Conservation (phyloP, 192 early-diverging fungal species). For the Backusella circina region DNA sequence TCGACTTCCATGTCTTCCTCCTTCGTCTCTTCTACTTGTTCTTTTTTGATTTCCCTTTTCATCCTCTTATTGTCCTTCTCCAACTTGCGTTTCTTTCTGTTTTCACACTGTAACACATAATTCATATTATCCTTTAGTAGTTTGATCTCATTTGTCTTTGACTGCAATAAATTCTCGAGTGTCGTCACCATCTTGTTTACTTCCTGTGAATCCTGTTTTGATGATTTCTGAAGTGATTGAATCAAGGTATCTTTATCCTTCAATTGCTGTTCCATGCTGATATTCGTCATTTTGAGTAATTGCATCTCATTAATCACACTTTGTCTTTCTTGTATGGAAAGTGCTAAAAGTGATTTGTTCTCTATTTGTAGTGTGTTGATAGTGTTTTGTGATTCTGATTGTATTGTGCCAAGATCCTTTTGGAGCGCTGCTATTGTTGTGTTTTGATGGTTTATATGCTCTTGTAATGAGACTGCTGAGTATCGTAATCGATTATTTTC, state of each 20-base stretch:
- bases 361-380: not conserved
- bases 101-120: not conserved
- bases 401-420: not conserved
- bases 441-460: not conserved
- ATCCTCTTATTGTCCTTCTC: not conserved
- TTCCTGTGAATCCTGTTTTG: not conserved
- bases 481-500: not conserved
- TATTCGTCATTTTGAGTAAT: not conserved
- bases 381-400: not conserved
- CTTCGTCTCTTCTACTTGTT: not conserved
- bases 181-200: not conserved
- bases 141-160: not conserved
- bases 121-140: not conserved
- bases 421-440: not conserved
- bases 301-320: not conserved
- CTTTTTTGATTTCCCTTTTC: not conserved
- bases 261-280: not conserved
- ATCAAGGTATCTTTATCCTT: not conserved
- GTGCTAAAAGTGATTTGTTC: not conserved
- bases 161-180: not conserved
- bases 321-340: not conserved
- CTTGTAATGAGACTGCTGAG: not conserved
- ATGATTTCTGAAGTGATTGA: not conserved
- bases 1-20: not conserved
- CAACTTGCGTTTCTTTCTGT: not conserved